A percentile compares a stretch with the other conserved stretches of the same genome.
These are phyloP conservation scores for Trichoderma atroviride DNA, from an alignment of 2,329 filamentous ascomycete genomes.

Conservation along the genomic window DNA sequence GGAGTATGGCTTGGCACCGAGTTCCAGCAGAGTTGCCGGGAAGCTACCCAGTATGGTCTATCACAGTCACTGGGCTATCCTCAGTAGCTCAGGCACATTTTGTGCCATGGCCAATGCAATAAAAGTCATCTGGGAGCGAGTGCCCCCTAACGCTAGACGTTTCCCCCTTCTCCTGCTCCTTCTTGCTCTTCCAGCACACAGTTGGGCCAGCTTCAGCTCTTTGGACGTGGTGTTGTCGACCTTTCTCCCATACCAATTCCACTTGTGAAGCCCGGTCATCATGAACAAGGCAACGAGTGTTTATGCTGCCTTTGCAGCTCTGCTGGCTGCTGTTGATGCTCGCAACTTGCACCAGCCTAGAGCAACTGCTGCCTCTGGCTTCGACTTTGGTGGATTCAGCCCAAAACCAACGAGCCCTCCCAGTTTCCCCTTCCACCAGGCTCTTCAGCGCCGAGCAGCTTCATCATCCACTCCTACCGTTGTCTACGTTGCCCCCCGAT, in stretches of 20 bases:
- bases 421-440: conserved; percentile 33
- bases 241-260: background rate
- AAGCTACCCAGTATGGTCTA: background rate
- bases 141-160: background rate
- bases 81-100: conserved; percentile 15
- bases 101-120: conserved; percentile 22
- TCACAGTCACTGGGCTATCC: conserved; percentile 2
- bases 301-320: conserved; percentile 31
- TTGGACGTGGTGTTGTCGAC: conserved; percentile 5
- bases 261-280: conserved; percentile 7
- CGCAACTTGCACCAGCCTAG: conserved; percentile 35
- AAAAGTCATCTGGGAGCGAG: conserved; percentile 17
- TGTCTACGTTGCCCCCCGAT: conserved; percentile 50
- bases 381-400: conserved; percentile 40
- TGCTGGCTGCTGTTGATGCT: conserved; percentile 41
- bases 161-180: conserved; percentile 17
- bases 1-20: conserved; percentile 1
- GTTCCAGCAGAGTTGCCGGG: background rate
- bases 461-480: conserved; percentile 30
- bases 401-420: conserved; percentile 49
- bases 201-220: background rate
- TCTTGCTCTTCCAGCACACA: conserved; percentile 17
- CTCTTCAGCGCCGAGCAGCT: conserved; percentile 35
- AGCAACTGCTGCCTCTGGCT: conserved; percentile 41
- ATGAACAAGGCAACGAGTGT: conserved; percentile 32